Evolutionary conservation across 2,329 filamentous ascomycete species (phyloP), one percentile per base, ranked within the genome.

Genomic region (Monosporascus cannonballus): DNA sequence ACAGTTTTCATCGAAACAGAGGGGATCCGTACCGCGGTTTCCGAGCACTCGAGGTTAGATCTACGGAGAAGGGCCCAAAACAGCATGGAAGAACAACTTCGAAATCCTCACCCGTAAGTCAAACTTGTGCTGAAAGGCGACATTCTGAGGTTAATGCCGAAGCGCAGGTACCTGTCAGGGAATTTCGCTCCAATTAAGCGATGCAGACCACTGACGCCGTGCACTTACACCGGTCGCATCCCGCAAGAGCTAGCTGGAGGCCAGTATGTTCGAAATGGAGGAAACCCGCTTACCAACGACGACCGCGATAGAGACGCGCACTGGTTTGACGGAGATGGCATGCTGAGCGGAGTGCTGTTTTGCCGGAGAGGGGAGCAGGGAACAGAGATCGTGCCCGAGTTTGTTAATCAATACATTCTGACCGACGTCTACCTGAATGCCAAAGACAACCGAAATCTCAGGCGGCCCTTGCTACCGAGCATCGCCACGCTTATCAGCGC

Each of bases 241-340:
- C 86, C 86, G 1, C 56, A 69, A n/a, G 85, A 88, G 55, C 74
- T 90, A 41, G 75, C 76, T 8, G 86, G 84, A 1, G 86, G 86
- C 14, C 79, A 89, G 67, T 89, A 89, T 61, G 80, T 89, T 27
- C 80, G 86, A 17, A 90, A 89, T 63, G 86, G 86, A 41, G 83
- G 81, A 27, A 89, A 89, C 60, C 85, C 86, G 6, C 72, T 86
- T 7, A 76, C 76, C 27, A 84, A 87, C 53, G 72, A 79, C 22
- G 79, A 86, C 51, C 65, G 81, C 3, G 77, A 76, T 39, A 76
- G 83, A 56, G 83, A 86, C 62, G 78, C 82, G 8, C 86, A 89
- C 63, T 89, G 85, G 85, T 89, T 89, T 56, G 86, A 89, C 59
- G 86, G 86, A 34, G 85, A 89, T 64, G 86, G 86, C 4, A 89